Evolutionary conservation across 805 yeast species (phyloP).

Genomic region (Zygotorulaspora sp.): DNA sequence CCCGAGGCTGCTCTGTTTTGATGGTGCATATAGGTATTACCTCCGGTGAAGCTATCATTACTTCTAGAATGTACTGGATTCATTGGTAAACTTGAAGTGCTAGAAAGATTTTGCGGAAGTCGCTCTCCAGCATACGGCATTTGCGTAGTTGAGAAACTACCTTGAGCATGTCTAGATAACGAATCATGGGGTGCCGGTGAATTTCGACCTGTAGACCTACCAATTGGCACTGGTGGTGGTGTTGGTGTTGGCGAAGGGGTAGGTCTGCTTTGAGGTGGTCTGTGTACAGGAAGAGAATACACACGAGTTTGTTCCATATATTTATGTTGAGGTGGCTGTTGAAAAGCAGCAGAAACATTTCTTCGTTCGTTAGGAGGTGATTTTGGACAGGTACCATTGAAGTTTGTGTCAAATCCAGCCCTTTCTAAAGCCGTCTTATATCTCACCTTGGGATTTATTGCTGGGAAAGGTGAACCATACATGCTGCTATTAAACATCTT

Average conservation of each 20-base stretch:
- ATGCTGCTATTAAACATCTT: constrained; percentile 27
- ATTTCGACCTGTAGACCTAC: not conserved
- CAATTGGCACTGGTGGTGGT: constrained; percentile 1
- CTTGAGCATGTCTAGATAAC: not conserved
- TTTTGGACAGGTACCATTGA: not conserved
- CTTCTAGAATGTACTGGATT: too few relatives aligned
- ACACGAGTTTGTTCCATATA: constrained; percentile 7
- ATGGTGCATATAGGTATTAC: too few relatives aligned
- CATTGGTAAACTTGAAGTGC: not conserved
- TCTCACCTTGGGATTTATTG: constrained; percentile 55
- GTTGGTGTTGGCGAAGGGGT: not conserved
- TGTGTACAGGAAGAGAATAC: constrained; percentile 7
- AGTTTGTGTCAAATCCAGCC: constrained; percentile 67
- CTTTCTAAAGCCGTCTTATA: constrained; percentile 72
- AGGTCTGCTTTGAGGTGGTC: not conserved
- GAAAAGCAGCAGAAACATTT: constrained; percentile 12
- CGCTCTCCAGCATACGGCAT: not conserved
- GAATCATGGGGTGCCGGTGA: not conserved
- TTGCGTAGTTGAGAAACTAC: not conserved
- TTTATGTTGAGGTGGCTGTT: constrained; percentile 6
- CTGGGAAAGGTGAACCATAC: constrained; percentile 56
- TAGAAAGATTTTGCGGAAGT: not conserved
- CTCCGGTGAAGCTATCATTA: too few relatives aligned
- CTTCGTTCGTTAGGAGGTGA: constrained; percentile 4
- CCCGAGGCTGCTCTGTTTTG: too few relatives aligned